phyloP scores from a whole-genome alignment of 208 protist genomes.

The Naegleria gruberi region DNA sequence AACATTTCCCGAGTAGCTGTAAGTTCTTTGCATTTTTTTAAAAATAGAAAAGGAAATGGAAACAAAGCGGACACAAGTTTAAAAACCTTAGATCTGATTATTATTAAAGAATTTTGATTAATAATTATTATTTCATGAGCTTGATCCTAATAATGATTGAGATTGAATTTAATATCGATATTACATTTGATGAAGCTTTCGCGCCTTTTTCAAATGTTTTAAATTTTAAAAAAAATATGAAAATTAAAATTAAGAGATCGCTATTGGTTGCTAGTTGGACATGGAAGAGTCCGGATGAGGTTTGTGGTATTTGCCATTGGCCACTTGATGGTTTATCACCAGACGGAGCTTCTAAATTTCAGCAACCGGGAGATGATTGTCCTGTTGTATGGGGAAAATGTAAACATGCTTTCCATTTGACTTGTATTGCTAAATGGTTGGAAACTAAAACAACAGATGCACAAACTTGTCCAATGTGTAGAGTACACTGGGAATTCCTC shows the following conservation, averaged over 20 bases:
- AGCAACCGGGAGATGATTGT: conserved; percentile 4
- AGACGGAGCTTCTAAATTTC: background rate
- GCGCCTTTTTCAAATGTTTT: background rate
- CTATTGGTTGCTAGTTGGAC: conserved; percentile 1
- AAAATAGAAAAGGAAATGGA: no score
- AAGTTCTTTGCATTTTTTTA: conserved; percentile 7
- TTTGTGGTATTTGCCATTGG: conserved; percentile 13
- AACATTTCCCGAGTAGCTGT: background rate
- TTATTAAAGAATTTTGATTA: no score
- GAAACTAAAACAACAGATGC: background rate
- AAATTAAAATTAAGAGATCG: background rate
- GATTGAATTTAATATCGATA: no score
- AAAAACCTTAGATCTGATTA: no score
- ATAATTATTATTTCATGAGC: no score
- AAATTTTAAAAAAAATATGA: conserved; percentile 17
- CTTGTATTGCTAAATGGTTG: background rate
- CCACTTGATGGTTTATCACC: background rate
- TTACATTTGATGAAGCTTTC: conserved; percentile 4
- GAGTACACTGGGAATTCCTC: background rate
- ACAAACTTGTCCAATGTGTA: background rate
- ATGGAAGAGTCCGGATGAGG: conserved; percentile 6
- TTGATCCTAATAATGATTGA: no score
- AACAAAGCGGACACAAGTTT: no score
- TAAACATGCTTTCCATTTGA: conserved; percentile 13
- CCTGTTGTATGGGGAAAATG: conserved; percentile 13